Base-by-base conservation (phyloP, 495 filamentous ascomycete species). In the Neurospora sp. region DNA sequence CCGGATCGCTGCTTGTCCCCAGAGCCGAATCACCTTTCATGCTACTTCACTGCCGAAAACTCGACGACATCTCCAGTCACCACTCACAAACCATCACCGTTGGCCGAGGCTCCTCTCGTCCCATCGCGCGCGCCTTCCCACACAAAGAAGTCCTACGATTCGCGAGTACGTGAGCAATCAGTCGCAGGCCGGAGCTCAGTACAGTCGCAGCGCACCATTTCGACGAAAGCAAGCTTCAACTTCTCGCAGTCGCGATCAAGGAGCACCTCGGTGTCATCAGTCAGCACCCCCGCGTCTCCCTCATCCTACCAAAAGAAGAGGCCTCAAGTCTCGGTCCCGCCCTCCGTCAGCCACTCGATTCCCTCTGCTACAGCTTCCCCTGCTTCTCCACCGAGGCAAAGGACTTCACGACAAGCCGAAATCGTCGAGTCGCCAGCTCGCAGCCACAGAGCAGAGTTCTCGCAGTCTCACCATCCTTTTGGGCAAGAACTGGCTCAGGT, bases 41-140 rank as follows among this genome's bases (percentile, higher is more conserved):
- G 88, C 40, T 97, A 94, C 79, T 98, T 97, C 82, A 83, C 84
- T 37, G 76, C 85, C 23, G 85, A 88, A 27, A 86, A 84, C 66
- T 82, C 83, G 70, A 79, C 85, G 1, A 85, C 74, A 38, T 41
- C 76, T 35, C 71, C 78, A n/a, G 72, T 73, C 44, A 80, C 82
- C 2, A 82, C 69, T 16, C 59, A 74, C 16, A 18, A 66, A 27
- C 54, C 54, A 7, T 66, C 54, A 66, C 54, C 54, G 31, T 35
- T 66, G 54, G 48, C 81, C 9, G 87, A 89, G 20, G 86, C 88
- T 39, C 92, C 92, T 0, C 77, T 83, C 59, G 88, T 97, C 66
- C 94, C 94, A 2, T 86, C 89, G 77, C 90, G 94, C 48, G 90
- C 93, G 1, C 85, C 90, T 11, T 94, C 93, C 16, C 94, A 97